Evolutionary conservation across 2,329 filamentous ascomycete genomes (phyloP).

Genomic region (Sarocladium oryzae): DNA sequence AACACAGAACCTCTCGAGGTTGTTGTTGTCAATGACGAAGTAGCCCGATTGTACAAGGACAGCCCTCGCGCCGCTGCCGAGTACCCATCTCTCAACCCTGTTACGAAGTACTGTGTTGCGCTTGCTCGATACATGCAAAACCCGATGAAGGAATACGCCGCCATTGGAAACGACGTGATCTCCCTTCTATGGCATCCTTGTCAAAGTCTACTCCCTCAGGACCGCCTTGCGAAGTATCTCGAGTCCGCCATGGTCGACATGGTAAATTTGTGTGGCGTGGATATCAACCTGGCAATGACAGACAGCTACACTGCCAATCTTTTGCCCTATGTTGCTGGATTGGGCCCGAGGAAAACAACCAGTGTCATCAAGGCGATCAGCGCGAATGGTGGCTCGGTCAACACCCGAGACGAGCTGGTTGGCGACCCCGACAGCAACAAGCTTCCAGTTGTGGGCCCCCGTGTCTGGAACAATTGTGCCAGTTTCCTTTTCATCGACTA

Average conservation of each 20-base stretch:
- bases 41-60: conserved; percentile 92
- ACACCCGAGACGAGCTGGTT: conserved; percentile 78
- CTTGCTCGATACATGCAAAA: conserved; percentile 90
- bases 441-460: conserved; percentile 73
- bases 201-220: conserved; percentile 80
- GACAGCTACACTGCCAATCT: conserved; percentile 81
- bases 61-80: conserved; percentile 73
- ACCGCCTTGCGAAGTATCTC: conserved; percentile 78
- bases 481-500: conserved; percentile 91
- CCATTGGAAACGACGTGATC: conserved; percentile 78
- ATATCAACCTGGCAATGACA: conserved; percentile 84
- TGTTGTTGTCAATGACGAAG: conserved; percentile 90
- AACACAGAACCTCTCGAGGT: conserved; percentile 78
- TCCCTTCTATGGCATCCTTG: conserved; percentile 86
- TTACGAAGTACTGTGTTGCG: conserved; percentile 84
- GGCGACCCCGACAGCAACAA: conserved; percentile 78
- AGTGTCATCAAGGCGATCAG: conserved; percentile 73
- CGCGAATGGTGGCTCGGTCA: conserved; percentile 79
- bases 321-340: conserved; percentile 81
- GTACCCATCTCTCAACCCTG: conserved; percentile 70
- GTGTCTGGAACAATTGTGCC: conserved; percentile 94
- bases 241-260: conserved; percentile 98
- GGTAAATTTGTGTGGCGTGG: conserved; percentile 93
- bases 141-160: conserved; percentile 93
- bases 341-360: conserved; percentile 87